Evolutionary conservation across 345 rosid species (phyloP).

Genomic region (Raphanus sativus): DNA sequence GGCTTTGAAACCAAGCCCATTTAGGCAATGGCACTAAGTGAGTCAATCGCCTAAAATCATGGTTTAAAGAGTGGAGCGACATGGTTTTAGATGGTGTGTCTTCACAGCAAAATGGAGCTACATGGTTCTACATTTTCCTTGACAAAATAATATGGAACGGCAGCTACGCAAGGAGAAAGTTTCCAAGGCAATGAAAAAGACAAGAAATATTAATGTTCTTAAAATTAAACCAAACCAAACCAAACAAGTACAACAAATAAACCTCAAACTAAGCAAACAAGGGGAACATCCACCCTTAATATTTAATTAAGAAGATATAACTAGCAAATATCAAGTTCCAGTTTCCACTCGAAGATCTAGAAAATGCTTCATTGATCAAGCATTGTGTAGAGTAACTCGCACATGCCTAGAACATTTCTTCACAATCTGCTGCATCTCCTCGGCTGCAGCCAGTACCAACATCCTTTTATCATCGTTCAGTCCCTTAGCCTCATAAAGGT

Average conservation of each 20-base stretch:
- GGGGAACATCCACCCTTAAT: neutral
- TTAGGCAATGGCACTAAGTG: neutral
- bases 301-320: neutral
- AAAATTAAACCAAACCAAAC: neutral
- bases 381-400: slow-evolving; percentile 4
- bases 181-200: slow-evolving; percentile 11
- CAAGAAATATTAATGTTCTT: neutral
- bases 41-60: neutral
- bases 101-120: neutral
- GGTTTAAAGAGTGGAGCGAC: neutral
- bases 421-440: neutral
- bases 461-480: neutral
- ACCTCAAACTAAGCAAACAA: neutral
- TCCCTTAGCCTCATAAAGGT: slow-evolving; percentile 18
- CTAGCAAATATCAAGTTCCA: neutral
- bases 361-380: neutral
- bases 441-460: neutral
- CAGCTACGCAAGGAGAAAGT: neutral
- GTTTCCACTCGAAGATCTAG: neutral
- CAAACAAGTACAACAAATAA: neutral
- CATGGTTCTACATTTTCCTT: neutral
- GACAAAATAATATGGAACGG: neutral
- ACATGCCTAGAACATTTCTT: slow-evolving; percentile 7
- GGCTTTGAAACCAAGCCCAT: slow-evolving; percentile 20
- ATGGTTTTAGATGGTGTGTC: neutral